A percentile compares a stretch with the other conserved stretches of the same genome.
Evolutionary conservation across 1,284 basidiomycete species (phyloP).

Genomic region (Marasmius tenuissimus): DNA sequence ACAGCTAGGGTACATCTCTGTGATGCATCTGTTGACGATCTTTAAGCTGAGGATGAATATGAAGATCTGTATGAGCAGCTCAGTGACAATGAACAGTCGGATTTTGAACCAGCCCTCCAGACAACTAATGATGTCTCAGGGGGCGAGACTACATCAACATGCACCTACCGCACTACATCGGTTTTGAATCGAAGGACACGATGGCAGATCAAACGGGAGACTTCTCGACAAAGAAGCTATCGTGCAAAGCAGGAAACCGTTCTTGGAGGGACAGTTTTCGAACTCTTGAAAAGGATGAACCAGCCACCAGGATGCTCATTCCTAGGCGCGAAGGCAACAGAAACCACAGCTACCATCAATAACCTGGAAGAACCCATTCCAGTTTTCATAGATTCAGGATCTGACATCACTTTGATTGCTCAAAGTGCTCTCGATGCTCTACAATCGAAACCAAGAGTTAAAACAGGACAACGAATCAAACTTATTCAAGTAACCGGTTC

Average conservation of each 20-base stretch:
- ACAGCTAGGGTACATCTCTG: conserved; percentile 11
- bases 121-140: background rate
- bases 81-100: conserved; percentile 8
- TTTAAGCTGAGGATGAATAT: conserved; percentile 19
- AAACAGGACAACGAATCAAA: conserved; percentile 18
- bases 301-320: conserved; percentile 30
- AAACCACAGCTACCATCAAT: conserved; percentile 17
- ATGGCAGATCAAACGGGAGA: too few species aligned
- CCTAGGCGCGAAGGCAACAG: conserved; percentile 22
- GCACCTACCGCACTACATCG: background rate
- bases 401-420: conserved; percentile 26
- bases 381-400: conserved; percentile 21
- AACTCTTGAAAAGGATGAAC: conserved; percentile 19
- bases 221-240: too few species aligned
- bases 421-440: conserved; percentile 7
- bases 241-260: too few species aligned
- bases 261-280: conserved; percentile 15
- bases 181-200: background rate
- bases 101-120: background rate
- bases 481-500: conserved; percentile 25
- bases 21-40: background rate
- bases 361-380: background rate
- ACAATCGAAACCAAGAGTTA: conserved; percentile 9
- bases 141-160: background rate
- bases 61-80: conserved; percentile 20